phyloP scores from a whole-genome alignment of 441 rosid species.

The Metrosideros polymorpha region DNA sequence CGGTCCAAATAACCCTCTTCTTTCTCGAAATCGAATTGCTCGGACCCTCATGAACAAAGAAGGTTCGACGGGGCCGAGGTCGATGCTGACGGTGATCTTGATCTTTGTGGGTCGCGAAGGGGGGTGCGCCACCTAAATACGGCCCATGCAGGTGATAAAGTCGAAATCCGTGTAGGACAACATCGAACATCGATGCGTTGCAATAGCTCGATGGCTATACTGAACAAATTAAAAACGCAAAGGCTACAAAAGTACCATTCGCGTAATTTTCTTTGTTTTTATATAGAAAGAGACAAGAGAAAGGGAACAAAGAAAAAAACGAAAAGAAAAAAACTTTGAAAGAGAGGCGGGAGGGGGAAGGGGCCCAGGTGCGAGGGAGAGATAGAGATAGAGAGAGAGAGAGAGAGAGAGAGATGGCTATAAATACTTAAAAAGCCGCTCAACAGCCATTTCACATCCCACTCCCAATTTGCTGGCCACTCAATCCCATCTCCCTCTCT shows the following conservation, averaged over 20 bases:
- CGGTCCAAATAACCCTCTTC: not conserved
- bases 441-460: not conserved
- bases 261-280: too few relatives aligned
- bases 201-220: too few relatives aligned
- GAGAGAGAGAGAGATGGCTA: not conserved
- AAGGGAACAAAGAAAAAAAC: not conserved
- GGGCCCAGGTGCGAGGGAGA: not conserved
- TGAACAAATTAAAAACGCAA: too few relatives aligned
- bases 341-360: not conserved
- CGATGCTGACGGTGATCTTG: not conserved
- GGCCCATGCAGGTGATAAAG: rapidly evolving
- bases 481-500: not conserved
- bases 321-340: not conserved
- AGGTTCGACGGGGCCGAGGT: not conserved
- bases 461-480: not conserved
- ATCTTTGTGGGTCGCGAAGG: rapidly evolving
- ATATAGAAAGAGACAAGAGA: not conserved
- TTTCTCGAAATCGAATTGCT: not conserved
- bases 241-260: too few relatives aligned
- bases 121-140: not conserved
- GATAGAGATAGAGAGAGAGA: too few relatives aligned
- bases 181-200: too few relatives aligned
- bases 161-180: too few relatives aligned
- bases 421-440: not conserved
- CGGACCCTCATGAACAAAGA: not conserved